Evolutionary conservation across 306 rosid species (phyloP).

Genomic region (Prunus campanulata): DNA sequence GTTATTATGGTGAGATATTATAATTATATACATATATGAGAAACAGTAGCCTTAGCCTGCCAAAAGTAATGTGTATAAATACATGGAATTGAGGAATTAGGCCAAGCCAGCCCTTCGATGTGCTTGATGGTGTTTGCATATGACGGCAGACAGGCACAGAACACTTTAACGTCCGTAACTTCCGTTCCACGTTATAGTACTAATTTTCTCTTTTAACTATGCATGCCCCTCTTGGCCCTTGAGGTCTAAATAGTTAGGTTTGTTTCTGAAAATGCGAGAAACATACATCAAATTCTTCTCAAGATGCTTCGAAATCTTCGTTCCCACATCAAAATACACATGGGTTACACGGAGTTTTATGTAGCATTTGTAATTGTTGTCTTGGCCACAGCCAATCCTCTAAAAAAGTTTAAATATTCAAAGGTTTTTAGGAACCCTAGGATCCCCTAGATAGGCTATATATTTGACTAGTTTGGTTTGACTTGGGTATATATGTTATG

Average conservation of each 20-base stretch:
- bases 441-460: neutral
- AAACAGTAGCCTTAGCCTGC: slow-evolving; percentile 2
- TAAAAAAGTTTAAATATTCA: neutral
- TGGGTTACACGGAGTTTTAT: slow-evolving; percentile 11
- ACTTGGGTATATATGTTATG: neutral
- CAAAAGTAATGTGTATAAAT: neutral
- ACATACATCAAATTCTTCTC: slow-evolving; percentile 1
- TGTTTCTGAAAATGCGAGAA: slow-evolving; percentile 5
- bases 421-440: neutral
- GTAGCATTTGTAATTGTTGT: neutral
- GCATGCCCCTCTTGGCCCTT: neutral
- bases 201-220: neutral
- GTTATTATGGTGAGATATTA: too few relatives aligned
- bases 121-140: too few relatives aligned
- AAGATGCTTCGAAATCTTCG: slow-evolving; percentile 10
- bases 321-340: slow-evolving; percentile 11
- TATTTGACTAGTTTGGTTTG: neutral
- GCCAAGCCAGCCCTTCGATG: neutral
- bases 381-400: neutral
- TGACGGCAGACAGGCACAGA: slow-evolving; percentile 24
- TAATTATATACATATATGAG: neutral
- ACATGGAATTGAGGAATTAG: slow-evolving; percentile 6
- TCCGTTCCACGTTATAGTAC: slow-evolving; percentile 10
- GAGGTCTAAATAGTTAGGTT: neutral
- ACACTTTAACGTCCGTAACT: slow-evolving; percentile 16